phyloP scores from a whole-genome alignment of 2,329 filamentous ascomycete species.

The Epichloe sp. region DNA sequence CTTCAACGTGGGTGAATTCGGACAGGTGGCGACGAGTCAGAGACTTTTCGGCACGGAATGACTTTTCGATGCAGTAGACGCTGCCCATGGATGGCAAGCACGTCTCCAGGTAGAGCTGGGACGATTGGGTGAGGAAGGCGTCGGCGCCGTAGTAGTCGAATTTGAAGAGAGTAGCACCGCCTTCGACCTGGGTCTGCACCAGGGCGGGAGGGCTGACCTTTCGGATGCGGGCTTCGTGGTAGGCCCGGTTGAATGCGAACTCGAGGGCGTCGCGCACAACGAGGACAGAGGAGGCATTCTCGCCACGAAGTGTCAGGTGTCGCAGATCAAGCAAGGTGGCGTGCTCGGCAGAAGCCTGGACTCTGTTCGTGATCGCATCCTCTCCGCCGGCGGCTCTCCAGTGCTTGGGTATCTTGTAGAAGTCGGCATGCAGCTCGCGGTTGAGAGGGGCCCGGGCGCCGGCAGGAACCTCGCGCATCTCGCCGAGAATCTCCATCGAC shows the following conservation, averaged over 20 bases:
- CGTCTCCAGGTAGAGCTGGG: constrained; percentile 94
- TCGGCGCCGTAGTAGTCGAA: constrained; percentile 82
- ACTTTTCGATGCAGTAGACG: constrained; percentile 97
- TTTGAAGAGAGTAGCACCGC: constrained; percentile 79
- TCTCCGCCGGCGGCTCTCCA: constrained; percentile 66
- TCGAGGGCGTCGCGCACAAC: constrained; percentile 74
- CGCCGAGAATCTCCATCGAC: constrained; percentile 71
- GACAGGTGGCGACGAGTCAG: constrained; percentile 87
- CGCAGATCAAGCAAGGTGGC: constrained; percentile 63
- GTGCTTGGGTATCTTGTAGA: constrained; percentile 60
- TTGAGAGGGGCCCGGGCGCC: constrained; percentile 68
- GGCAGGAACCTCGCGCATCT: constrained; percentile 68
- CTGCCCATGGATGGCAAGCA: constrained; percentile 81
- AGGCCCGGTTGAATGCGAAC: constrained; percentile 66
- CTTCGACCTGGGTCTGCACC: constrained; percentile 92
- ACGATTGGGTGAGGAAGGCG: constrained; percentile 91
- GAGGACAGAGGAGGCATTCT: constrained; percentile 74
- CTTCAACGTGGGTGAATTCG: constrained; percentile 95
- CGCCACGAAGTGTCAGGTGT: constrained; percentile 74
- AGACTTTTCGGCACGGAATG: constrained; percentile 95
- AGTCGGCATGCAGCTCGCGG: constrained; percentile 85
- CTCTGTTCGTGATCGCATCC: constrained; percentile 78
- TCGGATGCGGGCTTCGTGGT: constrained; percentile 61
- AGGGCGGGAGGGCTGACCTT: constrained; percentile 84
- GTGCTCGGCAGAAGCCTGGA: constrained; percentile 39